Evolutionary conservation across 441 rosid species (phyloP).

Genomic region (Adansonia grandidieri): DNA sequence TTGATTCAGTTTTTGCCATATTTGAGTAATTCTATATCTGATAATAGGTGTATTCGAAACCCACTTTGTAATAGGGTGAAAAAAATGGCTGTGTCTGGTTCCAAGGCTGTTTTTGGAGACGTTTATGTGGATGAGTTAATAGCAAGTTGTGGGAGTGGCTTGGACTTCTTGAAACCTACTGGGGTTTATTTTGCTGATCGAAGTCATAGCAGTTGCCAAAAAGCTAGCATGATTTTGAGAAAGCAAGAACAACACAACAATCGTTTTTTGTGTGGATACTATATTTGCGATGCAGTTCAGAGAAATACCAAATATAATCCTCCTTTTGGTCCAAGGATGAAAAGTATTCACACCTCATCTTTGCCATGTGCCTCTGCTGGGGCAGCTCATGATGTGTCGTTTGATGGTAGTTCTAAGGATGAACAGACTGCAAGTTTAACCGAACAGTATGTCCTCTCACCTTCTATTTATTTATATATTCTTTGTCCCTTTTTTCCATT

Average conservation of each 20-base stretch:
- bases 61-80: conserved; percentile 28
- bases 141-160: conserved; percentile 44
- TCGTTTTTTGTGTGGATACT: conserved; percentile 40
- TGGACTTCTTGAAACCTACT: conserved; percentile 46
- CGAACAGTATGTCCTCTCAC: conserved; percentile 51
- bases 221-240: conserved; percentile 46
- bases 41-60: conserved; percentile 26
- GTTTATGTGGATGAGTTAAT: conserved; percentile 54
- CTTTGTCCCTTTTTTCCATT: not conserved
- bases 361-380: conserved; percentile 47
- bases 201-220: conserved; percentile 34
- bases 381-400: conserved; percentile 65
- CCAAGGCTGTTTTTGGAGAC: conserved; percentile 58
- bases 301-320: conserved; percentile 31
- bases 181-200: conserved; percentile 46
- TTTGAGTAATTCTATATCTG: conserved; percentile 31
- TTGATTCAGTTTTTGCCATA: conserved; percentile 27
- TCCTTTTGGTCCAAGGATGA: conserved; percentile 40
- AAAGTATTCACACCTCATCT: conserved; percentile 47
- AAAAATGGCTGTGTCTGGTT: conserved; percentile 60
- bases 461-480: conserved; percentile 21
- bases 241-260: conserved; percentile 35
- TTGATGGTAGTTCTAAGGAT: conserved; percentile 56
- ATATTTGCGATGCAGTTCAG: conserved; percentile 37
- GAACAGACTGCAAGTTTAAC: conserved; percentile 45